Conservation (phyloP, 2,329 filamentous ascomycete species). For the Botrytis pseudocinerea region DNA sequence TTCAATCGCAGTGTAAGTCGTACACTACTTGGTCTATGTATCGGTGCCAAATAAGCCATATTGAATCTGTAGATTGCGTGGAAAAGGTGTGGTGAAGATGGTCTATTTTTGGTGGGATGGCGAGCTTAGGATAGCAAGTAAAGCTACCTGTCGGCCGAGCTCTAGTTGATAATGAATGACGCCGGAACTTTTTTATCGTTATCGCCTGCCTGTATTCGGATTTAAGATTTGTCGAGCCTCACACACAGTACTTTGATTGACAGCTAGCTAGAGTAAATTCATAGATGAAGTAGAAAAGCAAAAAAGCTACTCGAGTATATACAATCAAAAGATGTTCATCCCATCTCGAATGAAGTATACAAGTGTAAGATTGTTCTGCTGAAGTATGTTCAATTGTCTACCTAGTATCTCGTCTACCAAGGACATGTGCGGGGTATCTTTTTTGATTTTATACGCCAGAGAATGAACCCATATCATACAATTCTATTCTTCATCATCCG, state of each 20-base stretch:
- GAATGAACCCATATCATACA: slow-evolving; percentile 28
- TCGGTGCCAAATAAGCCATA: slow-evolving; percentile 95
- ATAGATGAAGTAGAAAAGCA: neutral
- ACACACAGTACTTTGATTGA: neutral
- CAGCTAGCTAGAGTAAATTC: neutral
- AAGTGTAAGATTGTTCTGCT: neutral
- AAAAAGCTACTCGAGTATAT: neutral
- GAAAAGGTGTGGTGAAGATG: neutral
- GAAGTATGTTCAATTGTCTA: slow-evolving; percentile 20
- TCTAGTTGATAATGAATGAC: slow-evolving; percentile 20
- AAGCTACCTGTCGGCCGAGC: slow-evolving; percentile 21
- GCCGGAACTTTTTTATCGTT: slow-evolving; percentile 23
- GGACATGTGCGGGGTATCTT: slow-evolving; percentile 35
- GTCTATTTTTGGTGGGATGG: neutral
- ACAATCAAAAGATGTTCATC: neutral
- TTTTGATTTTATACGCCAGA: slow-evolving; percentile 31
- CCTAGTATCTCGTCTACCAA: slow-evolving; percentile 13
- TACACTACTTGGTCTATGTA: slow-evolving; percentile 88
- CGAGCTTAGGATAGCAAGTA: neutral
- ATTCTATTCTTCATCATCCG: slow-evolving; percentile 20
- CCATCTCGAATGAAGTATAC: neutral
- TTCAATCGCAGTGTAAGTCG: slow-evolving; percentile 82
- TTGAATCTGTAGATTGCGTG: slow-evolving; percentile 15
- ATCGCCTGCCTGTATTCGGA: slow-evolving; percentile 22
- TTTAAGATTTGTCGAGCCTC: slow-evolving; percentile 3